Evolutionary conservation across 164 flowering plant species (phyloP).

Genomic region (Umbellularia californica): DNA sequence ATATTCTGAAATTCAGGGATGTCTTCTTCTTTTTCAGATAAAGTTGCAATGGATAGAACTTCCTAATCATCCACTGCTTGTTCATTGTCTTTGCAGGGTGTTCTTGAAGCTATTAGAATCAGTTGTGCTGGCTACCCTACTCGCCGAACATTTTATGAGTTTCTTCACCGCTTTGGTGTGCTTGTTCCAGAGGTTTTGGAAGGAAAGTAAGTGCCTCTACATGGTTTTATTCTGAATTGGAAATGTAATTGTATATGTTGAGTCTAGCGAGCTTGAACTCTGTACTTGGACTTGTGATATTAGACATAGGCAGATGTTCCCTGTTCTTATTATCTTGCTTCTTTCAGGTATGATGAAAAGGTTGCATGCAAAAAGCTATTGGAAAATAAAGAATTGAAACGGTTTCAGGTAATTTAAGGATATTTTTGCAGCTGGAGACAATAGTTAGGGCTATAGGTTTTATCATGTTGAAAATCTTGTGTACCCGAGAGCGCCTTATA

Average conservation of each 20-base stretch:
- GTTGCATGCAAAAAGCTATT: slow-evolving; percentile 64
- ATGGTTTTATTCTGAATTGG: background rate
- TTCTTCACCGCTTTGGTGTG: slow-evolving; percentile 56
- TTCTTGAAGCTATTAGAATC: slow-evolving; percentile 85
- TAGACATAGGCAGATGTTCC: slow-evolving; percentile 1
- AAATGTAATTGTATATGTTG: background rate
- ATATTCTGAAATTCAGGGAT: slow-evolving; percentile 2
- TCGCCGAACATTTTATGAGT: slow-evolving; percentile 63
- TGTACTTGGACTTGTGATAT: background rate
- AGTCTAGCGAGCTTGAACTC: background rate
- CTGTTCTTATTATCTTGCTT: slow-evolving; percentile 8
- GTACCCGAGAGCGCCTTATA: no score
- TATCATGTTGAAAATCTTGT: no score
- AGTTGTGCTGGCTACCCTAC: slow-evolving; percentile 92
- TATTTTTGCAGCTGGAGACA: background rate
- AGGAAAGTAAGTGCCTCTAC: slow-evolving; percentile 42
- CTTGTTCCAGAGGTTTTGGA: slow-evolving; percentile 66
- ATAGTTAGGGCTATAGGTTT: background rate
- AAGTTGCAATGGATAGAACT: background rate
- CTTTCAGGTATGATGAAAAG: slow-evolving; percentile 67
- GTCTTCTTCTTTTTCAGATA: background rate
- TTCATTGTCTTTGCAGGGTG: slow-evolving; percentile 58
- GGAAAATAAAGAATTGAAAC: slow-evolving; percentile 60
- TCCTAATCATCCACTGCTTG: background rate
- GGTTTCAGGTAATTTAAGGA: slow-evolving; percentile 58